A percentile compares a stretch with the other conserved stretches of the same genome.
These are phyloP conservation scores for Gossypium armourianum DNA, from an alignment of 441 rosid genomes.

Conservation along the genomic window DNA sequence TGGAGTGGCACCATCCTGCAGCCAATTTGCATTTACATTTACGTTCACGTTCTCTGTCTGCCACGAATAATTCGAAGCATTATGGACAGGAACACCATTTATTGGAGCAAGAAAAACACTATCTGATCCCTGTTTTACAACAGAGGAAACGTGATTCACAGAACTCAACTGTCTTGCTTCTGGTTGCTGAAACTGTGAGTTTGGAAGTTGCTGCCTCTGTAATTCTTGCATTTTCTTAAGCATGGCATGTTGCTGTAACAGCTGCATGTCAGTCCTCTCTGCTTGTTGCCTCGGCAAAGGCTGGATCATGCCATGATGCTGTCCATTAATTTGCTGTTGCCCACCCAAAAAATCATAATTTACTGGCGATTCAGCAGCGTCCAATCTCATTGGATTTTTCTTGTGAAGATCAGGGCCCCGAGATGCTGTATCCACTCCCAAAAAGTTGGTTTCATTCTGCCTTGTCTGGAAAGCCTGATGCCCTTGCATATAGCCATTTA, in stretches of 20 bases:
- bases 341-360: conserved; percentile 60
- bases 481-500: conserved; percentile 56
- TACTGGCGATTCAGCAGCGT: conserved; percentile 53
- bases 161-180: conserved; percentile 41
- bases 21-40: conserved; percentile 45
- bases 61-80: conserved; percentile 43
- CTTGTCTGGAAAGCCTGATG: conserved; percentile 33
- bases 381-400: conserved; percentile 37
- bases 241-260: conserved; percentile 55
- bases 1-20: conserved; percentile 38
- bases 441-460: conserved; percentile 45
- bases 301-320: conserved; percentile 50
- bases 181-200: conserved; percentile 43
- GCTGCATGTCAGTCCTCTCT: conserved; percentile 58
- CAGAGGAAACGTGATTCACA: conserved; percentile 34
- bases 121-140: conserved; percentile 35
- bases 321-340: conserved; percentile 50
- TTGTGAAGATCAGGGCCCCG: conserved; percentile 45
- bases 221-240: conserved; percentile 58
- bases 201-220: conserved; percentile 54
- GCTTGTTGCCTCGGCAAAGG: conserved; percentile 53
- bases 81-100: conserved; percentile 56
- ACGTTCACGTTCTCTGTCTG: conserved; percentile 39
- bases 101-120: conserved; percentile 37
- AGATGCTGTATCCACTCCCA: conserved; percentile 45